Evolutionary conservation across 1,284 basidiomycete species (phyloP).

Genomic region (Peniophora sp.): DNA sequence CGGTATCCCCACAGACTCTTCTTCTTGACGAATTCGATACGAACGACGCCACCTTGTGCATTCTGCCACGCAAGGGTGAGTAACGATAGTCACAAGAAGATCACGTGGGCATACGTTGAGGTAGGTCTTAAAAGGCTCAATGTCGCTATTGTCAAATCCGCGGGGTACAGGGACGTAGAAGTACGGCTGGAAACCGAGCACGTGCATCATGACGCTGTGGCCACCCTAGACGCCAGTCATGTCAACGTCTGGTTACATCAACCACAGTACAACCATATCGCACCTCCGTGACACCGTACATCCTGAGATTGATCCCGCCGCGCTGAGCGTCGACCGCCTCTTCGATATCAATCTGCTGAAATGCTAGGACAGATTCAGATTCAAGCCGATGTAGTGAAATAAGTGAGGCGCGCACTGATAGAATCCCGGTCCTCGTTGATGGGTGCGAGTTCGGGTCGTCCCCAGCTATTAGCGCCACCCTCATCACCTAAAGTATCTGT

Average conservation of each 20-base stretch:
- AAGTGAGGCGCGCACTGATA: constrained; percentile 35
- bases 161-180: constrained; percentile 85
- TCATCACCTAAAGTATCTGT: constrained; percentile 43
- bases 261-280: constrained; percentile 9
- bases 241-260: neutral
- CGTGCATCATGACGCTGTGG: constrained; percentile 79
- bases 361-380: constrained; percentile 39
- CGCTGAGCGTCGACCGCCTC: constrained; percentile 48
- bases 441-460: constrained; percentile 52
- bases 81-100: neutral
- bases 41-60: constrained; percentile 32
- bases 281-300: constrained; percentile 88
- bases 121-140: constrained; percentile 55
- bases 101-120: constrained; percentile 58
- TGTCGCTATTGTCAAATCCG: constrained; percentile 68
- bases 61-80: constrained; percentile 13
- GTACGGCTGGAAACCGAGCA: constrained; percentile 82
- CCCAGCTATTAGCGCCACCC: constrained; percentile 74
- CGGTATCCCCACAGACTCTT: constrained; percentile 82
- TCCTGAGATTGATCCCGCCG: constrained; percentile 50
- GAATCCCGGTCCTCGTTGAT: constrained; percentile 56
- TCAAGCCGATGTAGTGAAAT: neutral
- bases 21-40: constrained; percentile 57
- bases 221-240: constrained; percentile 44
- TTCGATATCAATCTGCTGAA: constrained; percentile 93